Base-by-base conservation (phyloP, 495 filamentous ascomycete species). In the Cercophora samala region DNA sequence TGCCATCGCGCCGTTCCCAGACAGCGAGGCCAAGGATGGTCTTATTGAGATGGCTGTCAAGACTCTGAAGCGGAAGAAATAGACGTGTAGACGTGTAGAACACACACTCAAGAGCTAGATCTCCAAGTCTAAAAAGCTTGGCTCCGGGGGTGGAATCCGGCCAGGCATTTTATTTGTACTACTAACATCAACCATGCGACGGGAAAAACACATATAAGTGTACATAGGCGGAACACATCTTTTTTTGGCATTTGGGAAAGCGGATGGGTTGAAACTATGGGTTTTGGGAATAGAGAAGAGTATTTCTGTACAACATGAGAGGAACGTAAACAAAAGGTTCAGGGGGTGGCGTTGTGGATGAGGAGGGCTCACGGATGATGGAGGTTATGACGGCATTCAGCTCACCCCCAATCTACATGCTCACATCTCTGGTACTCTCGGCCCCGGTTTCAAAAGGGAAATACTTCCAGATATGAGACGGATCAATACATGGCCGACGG, bases 21-120 rank as follows among this genome's bases (percentile, higher is more conserved):
- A 93, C 62, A 91, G 92, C 72, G 95, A 97, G 66, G 95, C 96
- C 52, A 97, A 96, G 80, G 83, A 89, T 23, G 94, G 93, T 8
- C 81, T 99, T 62, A 84, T 95, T 70, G 92, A 97, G 68, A 97
- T 98, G 90, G 94, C 93, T 69, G 85, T 89, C 72, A 97, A 97
- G 81, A 92, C 93, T 2, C 85, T 97, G 81, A 90, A 92, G 74
- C 85, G 95, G 72, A 85, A 92, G 73, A 97, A 97, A 75, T 99
- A 62, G 26, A 56, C 11, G 53, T 56, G 37, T 99, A 62, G 26
- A 56, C 11, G 53, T 56, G 37, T 46, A 46, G 37, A 46, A 46
- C 37, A 46, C 37, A 46, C 6, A 26, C 4, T 21, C 19, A 56
- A 15, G 54, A 24, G 21, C n/a, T 21, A 24, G 54, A 56, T 56